phyloP scores from a whole-genome alignment of 768 basidiomycete genomes.

The Calocybe cyanea region DNA sequence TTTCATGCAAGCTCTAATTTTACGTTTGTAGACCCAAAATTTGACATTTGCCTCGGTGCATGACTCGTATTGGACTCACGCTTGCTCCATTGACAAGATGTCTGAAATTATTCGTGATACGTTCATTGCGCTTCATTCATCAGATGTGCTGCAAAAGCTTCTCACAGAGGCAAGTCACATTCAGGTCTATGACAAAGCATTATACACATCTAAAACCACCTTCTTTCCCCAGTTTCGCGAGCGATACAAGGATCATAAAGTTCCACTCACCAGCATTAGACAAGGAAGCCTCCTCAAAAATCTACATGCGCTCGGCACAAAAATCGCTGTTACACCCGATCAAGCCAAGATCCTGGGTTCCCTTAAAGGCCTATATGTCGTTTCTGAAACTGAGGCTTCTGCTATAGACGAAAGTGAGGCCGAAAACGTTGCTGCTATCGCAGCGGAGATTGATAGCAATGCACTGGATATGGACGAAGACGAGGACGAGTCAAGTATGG shows the following conservation, averaged over 20 bases:
- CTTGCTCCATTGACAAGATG: constrained; percentile 83
- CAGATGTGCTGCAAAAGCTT: constrained; percentile 74
- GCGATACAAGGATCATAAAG: constrained; percentile 70
- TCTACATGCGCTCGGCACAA: constrained; percentile 41
- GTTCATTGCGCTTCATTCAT: constrained; percentile 89
- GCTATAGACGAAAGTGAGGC: constrained; percentile 27
- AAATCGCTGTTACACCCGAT: constrained; percentile 37
- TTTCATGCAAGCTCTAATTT: constrained; percentile 3
- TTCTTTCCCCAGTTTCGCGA: constrained; percentile 52
- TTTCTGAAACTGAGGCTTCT: constrained; percentile 32
- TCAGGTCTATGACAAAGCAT: not conserved
- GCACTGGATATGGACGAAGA: constrained; percentile 22
- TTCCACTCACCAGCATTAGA: constrained; percentile 53
- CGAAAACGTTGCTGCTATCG: constrained; percentile 12
- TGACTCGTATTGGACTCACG: constrained; percentile 99
- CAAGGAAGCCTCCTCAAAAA: constrained; percentile 31
- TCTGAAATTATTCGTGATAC: constrained; percentile 86
- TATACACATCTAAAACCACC: constrained; percentile 2
- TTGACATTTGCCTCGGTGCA: constrained; percentile 94
- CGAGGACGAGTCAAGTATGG: constrained; percentile 19
- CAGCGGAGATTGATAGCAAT: constrained; percentile 6
- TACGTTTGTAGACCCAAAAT: constrained; percentile 48
- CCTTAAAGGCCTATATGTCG: constrained; percentile 31
- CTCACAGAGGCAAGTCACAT: constrained; percentile 59
- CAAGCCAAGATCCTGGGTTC: constrained; percentile 30